Evolutionary conservation across 768 basidiomycete species (phyloP).

Genomic region (Mycena venus): DNA sequence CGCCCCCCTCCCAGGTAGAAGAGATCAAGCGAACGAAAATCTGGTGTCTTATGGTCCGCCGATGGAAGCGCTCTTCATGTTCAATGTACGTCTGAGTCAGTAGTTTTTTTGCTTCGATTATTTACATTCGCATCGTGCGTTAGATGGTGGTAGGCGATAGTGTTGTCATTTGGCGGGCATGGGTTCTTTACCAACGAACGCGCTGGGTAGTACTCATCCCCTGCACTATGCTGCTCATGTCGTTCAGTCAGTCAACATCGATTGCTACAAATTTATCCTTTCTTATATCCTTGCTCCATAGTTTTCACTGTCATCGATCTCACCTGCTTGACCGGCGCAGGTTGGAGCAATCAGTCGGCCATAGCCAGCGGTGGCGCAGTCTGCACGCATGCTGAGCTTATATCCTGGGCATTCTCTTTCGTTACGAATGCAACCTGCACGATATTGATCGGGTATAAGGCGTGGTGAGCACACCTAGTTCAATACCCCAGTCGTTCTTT

Average conservation of each 20-base stretch:
- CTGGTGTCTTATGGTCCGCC: background rate
- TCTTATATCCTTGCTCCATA: background rate
- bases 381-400: constrained; percentile 28
- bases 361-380: constrained; percentile 18
- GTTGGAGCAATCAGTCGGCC: background rate
- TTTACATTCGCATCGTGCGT: background rate
- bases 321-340: constrained; percentile 18
- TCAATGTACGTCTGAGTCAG: constrained; percentile 6
- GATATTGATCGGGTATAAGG: constrained; percentile 23
- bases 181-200: constrained; percentile 14
- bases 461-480: constrained; percentile 21
- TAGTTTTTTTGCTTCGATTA: background rate
- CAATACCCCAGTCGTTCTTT: background rate
- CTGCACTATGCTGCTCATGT: constrained; percentile 16
- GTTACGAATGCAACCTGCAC: constrained; percentile 29
- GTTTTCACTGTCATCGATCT: constrained; percentile 24
- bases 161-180: constrained; percentile 30
- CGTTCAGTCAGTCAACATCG: constrained; percentile 6
- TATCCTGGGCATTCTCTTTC: constrained; percentile 31
- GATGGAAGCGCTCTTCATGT: constrained; percentile 26
- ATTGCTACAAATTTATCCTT: background rate
- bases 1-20: background rate
- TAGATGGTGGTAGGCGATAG: constrained; percentile 29
- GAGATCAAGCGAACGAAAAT: background rate
- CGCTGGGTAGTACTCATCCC: constrained; percentile 16